Evolutionary conservation across 345 rosid genomes (phyloP), one percentile per base, ranked within the genome.

Genomic region (Eutrema heterophyllum): DNA sequence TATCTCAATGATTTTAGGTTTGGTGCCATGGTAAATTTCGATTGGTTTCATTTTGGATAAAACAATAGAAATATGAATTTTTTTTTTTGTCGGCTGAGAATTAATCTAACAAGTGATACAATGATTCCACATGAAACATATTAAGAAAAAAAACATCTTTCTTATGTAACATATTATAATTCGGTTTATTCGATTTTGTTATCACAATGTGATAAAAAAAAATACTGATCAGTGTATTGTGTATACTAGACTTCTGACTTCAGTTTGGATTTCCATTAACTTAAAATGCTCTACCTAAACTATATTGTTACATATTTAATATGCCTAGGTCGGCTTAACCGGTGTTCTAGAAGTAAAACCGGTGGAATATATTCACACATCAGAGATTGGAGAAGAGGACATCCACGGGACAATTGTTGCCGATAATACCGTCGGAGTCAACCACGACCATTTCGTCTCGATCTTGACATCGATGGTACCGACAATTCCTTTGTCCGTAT

Each of bases 401-500:
- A 58, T 66, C 1, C 78, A 83, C 5, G 87, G 92, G 9, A 82
- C 86, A 5, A 52, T 83, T 29, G 50, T 84, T 15, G 86, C 87
- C 9, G 89, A 81, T 13, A 76, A 85, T 4, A 60, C 81, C 1
- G 70, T 87, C 2, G 88, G 82, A 8, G 40, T 72, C 1, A n/a
- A 75, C 73, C 92, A 87, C 43, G 88, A 86, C 74, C 92, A 87
- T 58, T 87, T 59, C 80, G 80, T 64, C 80, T 87, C 12, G 89
- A 85, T 70, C 77, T 85, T 8, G 92, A 87, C 57, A 61, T 87
- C 5, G 89, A 85, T 29, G 89, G 92, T 4, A 36, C 53, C 5
- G 32, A 51, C 0, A 87, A 87, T 51, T 86, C 88, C 0, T 80
- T 87, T 27, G 79, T 77, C 12, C 83, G 85, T 64, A 67, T 55